A percentile compares a stretch with the other conserved stretches of the same genome.
Conservation (phyloP, 306 rosid species). For the Vigna nakashimae region DNA sequence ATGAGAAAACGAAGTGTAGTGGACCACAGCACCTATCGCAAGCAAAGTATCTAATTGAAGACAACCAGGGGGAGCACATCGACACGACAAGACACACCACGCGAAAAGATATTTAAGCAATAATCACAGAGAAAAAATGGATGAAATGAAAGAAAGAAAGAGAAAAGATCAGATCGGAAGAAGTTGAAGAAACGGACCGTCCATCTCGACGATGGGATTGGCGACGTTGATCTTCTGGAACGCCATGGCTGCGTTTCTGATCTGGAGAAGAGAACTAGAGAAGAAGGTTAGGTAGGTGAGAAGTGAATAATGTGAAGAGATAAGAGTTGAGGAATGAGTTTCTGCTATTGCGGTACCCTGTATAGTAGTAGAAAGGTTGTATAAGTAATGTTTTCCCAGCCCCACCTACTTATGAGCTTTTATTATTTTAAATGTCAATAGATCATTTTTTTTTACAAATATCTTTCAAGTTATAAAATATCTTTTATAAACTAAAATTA, state of each 20-base stretch:
- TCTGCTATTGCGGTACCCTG: neutral
- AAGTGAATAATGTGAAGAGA: neutral
- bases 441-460: no score
- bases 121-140: neutral
- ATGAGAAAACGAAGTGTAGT: slow-evolving; percentile 12
- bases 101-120: neutral
- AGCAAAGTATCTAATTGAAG: slow-evolving; percentile 6
- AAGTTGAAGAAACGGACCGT: slow-evolving; percentile 58
- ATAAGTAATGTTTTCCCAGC: neutral
- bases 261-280: neutral
- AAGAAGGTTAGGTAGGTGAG: slow-evolving; percentile 50
- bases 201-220: slow-evolving; percentile 99
- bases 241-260: slow-evolving; percentile 55
- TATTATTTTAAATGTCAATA: no score
- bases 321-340: neutral
- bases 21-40: slow-evolving; percentile 40
- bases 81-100: slow-evolving; percentile 23
- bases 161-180: slow-evolving; percentile 19
- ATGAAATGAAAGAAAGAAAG: neutral
- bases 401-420: neutral
- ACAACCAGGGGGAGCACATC: slow-evolving; percentile 9
- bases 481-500: no score
- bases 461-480: no score
- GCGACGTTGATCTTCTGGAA: slow-evolving; percentile 89
- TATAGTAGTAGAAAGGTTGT: neutral